Base-by-base conservation (phyloP, 2,329 filamentous ascomycete species). In the Stagonosporopsis cucurbitacearum region DNA sequence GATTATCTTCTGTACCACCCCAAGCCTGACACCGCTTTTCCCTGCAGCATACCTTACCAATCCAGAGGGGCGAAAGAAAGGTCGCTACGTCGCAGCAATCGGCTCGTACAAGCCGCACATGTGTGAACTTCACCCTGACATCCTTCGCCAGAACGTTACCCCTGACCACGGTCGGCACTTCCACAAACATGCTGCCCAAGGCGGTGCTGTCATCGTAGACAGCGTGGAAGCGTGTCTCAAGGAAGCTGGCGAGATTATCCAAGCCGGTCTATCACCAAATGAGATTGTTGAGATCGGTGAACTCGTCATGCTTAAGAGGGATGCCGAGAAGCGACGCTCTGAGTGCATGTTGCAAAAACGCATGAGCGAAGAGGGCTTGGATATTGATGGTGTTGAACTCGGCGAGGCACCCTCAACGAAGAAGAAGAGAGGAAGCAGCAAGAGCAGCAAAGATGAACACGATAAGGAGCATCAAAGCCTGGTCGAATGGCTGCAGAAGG, bases 211-310 rank as follows among this genome's bases (percentile, higher is more conserved):
- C 1, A 77, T 88, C 4, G 84, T 86, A 2, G 84, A 88, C 69
- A 93, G 89, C 9, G 80, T 96, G 0, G 88, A 91, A 25, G 90
- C 90, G 0, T 92, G 89, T 41, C 73, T 96, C 39, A 87, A 88
- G 65, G 91, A 96, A 71, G 90, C 93, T 0, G 94, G 94, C 0
- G 94, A 98, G 78, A 81, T 98, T 43, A 88, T 96, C 9, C 86
- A 91, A 62, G 91, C 91, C 0, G 87, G 86, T 0, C 79, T 97
- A 25, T 81, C 81, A 20, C 87, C 90, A 0, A 83, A 86, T 41
- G 88, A 96, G 65, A 83, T 97, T 3, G 90, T 96, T 0, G 94
- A 97, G 74, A 79, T 97, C 1, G 94, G 93, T 3, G 93, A 97
- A 71, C 79, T 97, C 43, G 76, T 88, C 57, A 88, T 88, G 84